Base-by-base conservation (phyloP, 2,329 filamentous ascomycete genomes). In the Paecilomyces dactylethromorphus region DNA sequence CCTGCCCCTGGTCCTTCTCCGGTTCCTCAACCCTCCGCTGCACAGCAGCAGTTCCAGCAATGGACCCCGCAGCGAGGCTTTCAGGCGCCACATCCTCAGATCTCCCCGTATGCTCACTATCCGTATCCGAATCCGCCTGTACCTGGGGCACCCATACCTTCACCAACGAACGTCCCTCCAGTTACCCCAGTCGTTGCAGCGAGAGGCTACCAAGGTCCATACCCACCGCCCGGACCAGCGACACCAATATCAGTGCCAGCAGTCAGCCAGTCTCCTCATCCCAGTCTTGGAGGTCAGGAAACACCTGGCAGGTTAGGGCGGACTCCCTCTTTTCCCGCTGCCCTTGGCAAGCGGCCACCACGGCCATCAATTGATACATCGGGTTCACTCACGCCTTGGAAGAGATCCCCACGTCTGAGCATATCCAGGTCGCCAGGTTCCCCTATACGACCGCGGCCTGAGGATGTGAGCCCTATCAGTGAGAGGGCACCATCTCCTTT, bases 401-500 rank as follows among this genome's bases (percentile, higher is more conserved):
- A 76, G 62, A 69, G 71, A 56, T 69, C 69, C 35, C 73, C 74
- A 22, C 68, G 66, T 12, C 56, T 70, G 49, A 73, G 59, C 18
- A 65, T 66, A 39, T 66, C 73, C 0, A 60, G 68, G 18, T 74
- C 72, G 5, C 74, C 75, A 29, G 66, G 67, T 15, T 78, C 77
- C 21, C 77, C 77, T 10, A 64, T 69, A 55, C 70, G 73, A 2
- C 77, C 77, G 53, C 67, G 70, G 4, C 71, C 75, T 1, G 74
- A 76, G 56, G 76, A 78, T 63, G 71, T 79, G 11, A 79, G 77
- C 63, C 77, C 77, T 0, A 77, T 79, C 57, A 79, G 76, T 54
- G 76, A 78, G 35, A 69, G 67, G 51, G 74, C 70, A 2, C 66
- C 67, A n/a, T 78, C 76, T 12, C 72, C 75, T 65, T 18, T 64